Base-by-base conservation (phyloP, 331 rosid species). In the Dryas integrifolia region DNA sequence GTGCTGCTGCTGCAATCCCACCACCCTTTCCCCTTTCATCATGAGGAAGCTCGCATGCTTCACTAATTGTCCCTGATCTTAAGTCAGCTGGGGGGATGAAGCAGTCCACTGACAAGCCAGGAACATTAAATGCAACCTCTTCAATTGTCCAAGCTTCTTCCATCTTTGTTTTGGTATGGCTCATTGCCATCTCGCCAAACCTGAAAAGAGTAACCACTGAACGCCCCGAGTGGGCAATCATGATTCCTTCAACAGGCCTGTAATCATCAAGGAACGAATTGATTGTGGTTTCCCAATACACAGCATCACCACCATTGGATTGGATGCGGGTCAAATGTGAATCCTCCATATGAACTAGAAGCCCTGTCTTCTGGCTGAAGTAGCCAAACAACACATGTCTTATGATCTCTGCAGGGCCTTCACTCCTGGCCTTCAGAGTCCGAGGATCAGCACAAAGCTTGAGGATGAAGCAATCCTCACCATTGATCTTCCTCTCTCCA, bases 71-170 rank as follows among this genome's bases (percentile, higher is more conserved):
- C 57, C 85, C 88, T 6, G 97, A 85, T 72, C 87, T 88, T 83
- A 95, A 75, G 76, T 95, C 99, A 40, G 98, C 96, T 5, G 99
- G 99, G 72, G 99, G 99, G 47, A 95, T 95, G 88, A 95, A 95
- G 83, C 99, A 95, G 74, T 95, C 99, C 40, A 87, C 35, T 1
- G 99, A 95, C 35, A 95, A 86, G 15, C 99, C 99, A 0, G 96
- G 94, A 56, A 95, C 84, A 64, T 95, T 95, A 85, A 95, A 95
- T 0, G 98, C 99, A 38, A 92, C 99, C 87, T 95, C 99, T 72
- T 95, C 98, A 0, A 95, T 95, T 15, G 96, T 88, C 99, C 99
- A 95, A n/a, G 96, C 98, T 83, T 95, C 98, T 86, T 95, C 99
- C 99, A 95, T 95, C 86, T 60, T 95, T 8, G 99, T 95, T 84